Evolutionary conservation across 2,329 filamentous ascomycete species (phyloP), one percentile per base, ranked within the genome.

Genomic region (Fusarium sp.): DNA sequence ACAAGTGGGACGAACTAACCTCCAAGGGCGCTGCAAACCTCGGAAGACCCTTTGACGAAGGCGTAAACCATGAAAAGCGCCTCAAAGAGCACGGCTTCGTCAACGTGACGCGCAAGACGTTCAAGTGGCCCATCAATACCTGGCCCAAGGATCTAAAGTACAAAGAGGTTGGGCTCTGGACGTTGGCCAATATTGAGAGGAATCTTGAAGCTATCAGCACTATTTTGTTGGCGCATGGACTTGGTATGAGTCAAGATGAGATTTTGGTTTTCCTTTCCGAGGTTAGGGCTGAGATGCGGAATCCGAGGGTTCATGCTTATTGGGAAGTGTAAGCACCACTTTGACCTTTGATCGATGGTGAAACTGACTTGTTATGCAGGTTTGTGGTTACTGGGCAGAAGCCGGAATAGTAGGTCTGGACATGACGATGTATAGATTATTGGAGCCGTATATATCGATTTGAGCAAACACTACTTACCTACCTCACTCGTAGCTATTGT

Each of bases 121-220:
- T 73, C 2, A 73, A 71, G 3, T 73, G 70, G 71, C 70, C 71
- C 0, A 73, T 40, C 0, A 73, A 73, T 5, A 71, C 71, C 0
- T 73, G 70, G 70, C 71, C 71, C 15, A 73, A 65, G 12, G 67
- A 73, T 27, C 67, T 63, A 0, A 73, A 63, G 33, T 68, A 63
- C 12, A 73, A 74, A 2, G 71, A 73, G 30, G 59, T 71, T 25
- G 71, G 71, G 0, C 61, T 73, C 0, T 73, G 71, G 71, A 74
- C 71, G 45, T 71, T 45, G 20, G 40, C 40, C 4, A 45, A 45
- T 7, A 45, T 45, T 45, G 40, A 45, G 40, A 45, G 40, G 6
- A 45, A 45, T 15, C 40, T 45, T 14, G 40, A 45, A 45, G 40
- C 40, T 9, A 45, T 45, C 20, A 45, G 40, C 4, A 45, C 40